A percentile compares a stretch with the other conserved stretches of the same genome.
These are phyloP conservation scores for Dichomitus squalens DNA, from an alignment of 1,284 basidiomycete genomes.

Conservation along the genomic window DNA sequence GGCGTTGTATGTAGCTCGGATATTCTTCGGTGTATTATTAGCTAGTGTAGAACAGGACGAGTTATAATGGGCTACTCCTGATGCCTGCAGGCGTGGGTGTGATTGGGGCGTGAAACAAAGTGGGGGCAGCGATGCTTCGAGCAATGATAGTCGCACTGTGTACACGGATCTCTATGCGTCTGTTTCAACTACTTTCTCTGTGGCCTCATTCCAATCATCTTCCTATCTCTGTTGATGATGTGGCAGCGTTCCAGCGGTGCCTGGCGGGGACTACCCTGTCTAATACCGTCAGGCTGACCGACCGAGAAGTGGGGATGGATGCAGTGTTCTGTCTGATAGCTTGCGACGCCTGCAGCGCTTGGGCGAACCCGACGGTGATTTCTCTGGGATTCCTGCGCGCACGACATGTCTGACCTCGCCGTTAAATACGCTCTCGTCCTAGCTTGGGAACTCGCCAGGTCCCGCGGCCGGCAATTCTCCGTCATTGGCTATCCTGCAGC, in stretches of 20 bases:
- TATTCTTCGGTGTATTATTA: constrained; percentile 38
- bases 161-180: background rate
- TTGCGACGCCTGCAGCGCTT: background rate
- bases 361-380: constrained; percentile 25
- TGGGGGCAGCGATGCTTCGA: constrained; percentile 1
- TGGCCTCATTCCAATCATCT: background rate
- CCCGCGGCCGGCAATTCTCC: constrained; percentile 34
- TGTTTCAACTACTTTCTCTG: background rate
- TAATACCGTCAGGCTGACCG: too few species aligned
- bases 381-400: constrained; percentile 27
- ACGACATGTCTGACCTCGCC: constrained; percentile 14
- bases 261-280: too few species aligned
- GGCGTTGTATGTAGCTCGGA: constrained; percentile 25
- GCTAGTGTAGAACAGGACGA: constrained; percentile 34
- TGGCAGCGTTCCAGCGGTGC: too few species aligned
- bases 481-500: constrained; percentile 4
- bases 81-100: constrained; percentile 12
- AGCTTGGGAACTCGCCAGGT: constrained; percentile 26
- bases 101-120: constrained; percentile 16
- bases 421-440: constrained; percentile 18
- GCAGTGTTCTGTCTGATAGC: background rate
- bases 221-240: background rate
- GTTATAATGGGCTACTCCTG: constrained; percentile 17
- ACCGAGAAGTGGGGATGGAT: background rate
- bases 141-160: constrained; percentile 22